phyloP scores from a whole-genome alignment of 176 grass and related monocot genomes.

The Eleusine coracana region DNA sequence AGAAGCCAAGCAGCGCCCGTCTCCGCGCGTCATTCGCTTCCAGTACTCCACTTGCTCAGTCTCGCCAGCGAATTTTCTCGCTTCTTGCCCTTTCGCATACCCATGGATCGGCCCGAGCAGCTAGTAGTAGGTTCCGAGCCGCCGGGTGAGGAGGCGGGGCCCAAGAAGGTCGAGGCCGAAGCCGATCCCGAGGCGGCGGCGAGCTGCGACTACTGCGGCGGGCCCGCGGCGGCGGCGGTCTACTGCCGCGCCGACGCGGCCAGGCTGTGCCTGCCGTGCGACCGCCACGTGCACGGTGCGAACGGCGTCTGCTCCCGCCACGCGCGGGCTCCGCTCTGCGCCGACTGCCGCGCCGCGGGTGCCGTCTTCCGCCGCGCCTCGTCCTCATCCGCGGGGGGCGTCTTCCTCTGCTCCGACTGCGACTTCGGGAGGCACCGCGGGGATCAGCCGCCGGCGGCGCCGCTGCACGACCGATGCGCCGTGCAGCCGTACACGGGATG shows the following conservation, averaged over 20 bases:
- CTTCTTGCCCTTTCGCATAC: background rate
- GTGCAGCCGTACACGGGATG: constrained; percentile 47
- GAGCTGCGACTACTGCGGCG: constrained; percentile 73
- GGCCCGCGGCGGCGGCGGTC: constrained; percentile 43
- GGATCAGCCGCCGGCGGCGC: constrained; percentile 12
- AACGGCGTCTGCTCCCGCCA: constrained; percentile 92
- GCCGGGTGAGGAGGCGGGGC: background rate
- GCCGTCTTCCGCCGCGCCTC: constrained; percentile 59
- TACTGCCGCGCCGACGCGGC: constrained; percentile 86
- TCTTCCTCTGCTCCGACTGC: constrained; percentile 86
- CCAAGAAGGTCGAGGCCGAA: background rate
- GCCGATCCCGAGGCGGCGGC: background rate
- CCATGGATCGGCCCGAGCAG: background rate
- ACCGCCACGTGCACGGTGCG: constrained; percentile 89
- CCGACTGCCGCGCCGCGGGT: constrained; percentile 50
- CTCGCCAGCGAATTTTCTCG: background rate
- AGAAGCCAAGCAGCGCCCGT: constrained; percentile 21
- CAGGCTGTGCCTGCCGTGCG: constrained; percentile 80
- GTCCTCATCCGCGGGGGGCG: background rate
- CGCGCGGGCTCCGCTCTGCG: constrained; percentile 75
- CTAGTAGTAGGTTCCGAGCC: background rate
- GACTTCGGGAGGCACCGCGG: constrained; percentile 64
- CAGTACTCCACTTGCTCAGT: background rate
- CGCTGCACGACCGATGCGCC: constrained; percentile 37
- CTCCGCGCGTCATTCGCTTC: background rate